These are phyloP conservation scores for Centrapalus pauciflorus DNA, from an alignment of 129 eudicot genomes.

Conservation along the genomic window DNA sequence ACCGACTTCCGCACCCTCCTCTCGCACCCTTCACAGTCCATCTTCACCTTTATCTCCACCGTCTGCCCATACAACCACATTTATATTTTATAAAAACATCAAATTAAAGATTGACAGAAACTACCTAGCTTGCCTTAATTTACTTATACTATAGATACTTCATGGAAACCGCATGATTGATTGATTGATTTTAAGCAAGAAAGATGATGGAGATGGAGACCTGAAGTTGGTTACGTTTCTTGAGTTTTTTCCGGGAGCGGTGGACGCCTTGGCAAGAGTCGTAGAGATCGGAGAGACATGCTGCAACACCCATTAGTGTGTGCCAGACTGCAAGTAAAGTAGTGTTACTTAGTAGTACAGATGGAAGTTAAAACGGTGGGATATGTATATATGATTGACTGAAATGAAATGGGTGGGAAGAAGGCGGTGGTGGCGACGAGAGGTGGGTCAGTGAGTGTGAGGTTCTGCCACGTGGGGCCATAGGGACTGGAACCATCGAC, in stretches of 20 bases:
- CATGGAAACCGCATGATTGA: no score
- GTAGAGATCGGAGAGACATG: conserved; percentile 22
- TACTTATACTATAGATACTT: no score
- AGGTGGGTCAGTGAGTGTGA: conserved; percentile 6
- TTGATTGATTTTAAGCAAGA: no score
- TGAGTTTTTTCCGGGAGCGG: conserved; percentile 21
- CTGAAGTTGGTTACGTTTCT: conserved; percentile 40
- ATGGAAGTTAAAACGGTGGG: not conserved
- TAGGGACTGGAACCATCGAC: conserved; percentile 19
- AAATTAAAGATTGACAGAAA: not conserved
- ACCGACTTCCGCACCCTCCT: conserved; percentile 56
- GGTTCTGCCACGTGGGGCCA: conserved; percentile 17
- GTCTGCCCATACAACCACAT: conserved; percentile 22
- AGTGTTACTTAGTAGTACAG: not conserved
- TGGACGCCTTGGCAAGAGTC: conserved; percentile 9
- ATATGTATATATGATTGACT: no score
- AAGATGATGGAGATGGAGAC: not conserved
- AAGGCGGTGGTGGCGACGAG: not conserved
- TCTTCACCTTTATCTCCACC: conserved; percentile 55
- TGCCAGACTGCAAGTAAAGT: not conserved
- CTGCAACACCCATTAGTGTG: conserved; percentile 26
- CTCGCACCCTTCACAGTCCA: conserved; percentile 73
- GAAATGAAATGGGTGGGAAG: not conserved
- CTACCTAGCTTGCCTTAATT: no score
- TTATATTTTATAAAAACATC: not conserved